Base-by-base conservation (phyloP, 2,329 filamentous ascomycete species). In the Claviceps humidiphila region DNA sequence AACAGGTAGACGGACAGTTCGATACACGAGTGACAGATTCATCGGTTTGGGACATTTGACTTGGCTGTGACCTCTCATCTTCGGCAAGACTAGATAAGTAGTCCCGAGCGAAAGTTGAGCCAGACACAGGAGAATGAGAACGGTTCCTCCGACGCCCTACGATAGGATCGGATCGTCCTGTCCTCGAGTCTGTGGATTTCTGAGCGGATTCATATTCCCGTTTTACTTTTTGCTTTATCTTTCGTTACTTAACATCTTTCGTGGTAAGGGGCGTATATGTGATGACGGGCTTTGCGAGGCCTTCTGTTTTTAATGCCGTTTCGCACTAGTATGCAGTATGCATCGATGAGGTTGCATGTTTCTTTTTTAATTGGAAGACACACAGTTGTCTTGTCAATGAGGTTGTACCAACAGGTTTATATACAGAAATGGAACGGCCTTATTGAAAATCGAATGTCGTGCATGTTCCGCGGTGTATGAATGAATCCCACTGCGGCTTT, bases 1-100 rank as follows among this genome's bases (percentile, higher is more conserved):
- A 80, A 89, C 57, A 78, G 85, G 58, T 85, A 69, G 70, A 45
- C 45, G 3, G 22, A 9, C 4, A 37, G 30, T 11, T 11, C 9
- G 30, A 34, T 34, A 11, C 30, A 34, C 30, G 8, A 34, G 30
- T 34, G 30, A 34, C 3, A 34, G 9, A 34, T 34, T 3, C 30
- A 34, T 4, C 30, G 30, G 4, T 4, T 11, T 34, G 30, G 8
- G 30, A 34, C 30, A 11, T 34, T 34, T 9, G 9, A 34, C 30
- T 34, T 34, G 30, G 30, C 9, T 34, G 30, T 34, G 30, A 4
- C 30, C 9, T 34, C 30, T 34, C 30, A 34, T 34, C 9, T 34
- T 34, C 30, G 30, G 30, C 30, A 34, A 34, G 30, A 34, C 30
- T 34, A 34, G 9, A 34, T 34, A 9, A 34, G 8, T 9, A 34